These are phyloP conservation scores for Scheffersomyces amazonensis DNA, from an alignment of 805 yeast genomes.

Conservation along the genomic window DNA sequence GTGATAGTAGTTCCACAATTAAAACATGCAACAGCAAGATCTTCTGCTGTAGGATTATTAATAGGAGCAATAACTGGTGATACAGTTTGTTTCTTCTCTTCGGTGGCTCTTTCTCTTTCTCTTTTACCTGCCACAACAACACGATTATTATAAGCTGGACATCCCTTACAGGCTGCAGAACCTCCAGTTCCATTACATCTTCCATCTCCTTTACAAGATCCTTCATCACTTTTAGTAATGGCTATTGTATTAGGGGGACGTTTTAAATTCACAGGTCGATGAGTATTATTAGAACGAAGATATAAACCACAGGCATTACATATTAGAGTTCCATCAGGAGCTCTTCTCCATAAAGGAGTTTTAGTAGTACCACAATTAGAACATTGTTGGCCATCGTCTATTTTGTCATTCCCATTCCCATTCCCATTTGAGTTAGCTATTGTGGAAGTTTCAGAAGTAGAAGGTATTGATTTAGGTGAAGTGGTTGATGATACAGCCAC, in stretches of 20 bases:
- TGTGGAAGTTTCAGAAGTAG: no score
- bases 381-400: conserved; percentile 43
- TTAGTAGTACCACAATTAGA: conserved; percentile 55
- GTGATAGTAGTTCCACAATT: conserved; percentile 85
- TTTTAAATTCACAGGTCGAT: conserved; percentile 65
- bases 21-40: conserved; percentile 69
- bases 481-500: neutral
- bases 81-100: neutral
- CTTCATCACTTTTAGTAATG: conserved; percentile 40
- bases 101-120: conserved; percentile 5
- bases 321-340: conserved; percentile 53
- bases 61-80: neutral
- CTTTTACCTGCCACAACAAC: conserved; percentile 33
- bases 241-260: conserved; percentile 52
- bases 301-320: conserved; percentile 64
- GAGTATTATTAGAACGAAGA: conserved; percentile 55
- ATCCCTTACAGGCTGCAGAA: conserved; percentile 70
- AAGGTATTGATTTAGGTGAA: neutral
- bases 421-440: neutral
- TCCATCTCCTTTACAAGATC: conserved; percentile 73
- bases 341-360: conserved; percentile 59
- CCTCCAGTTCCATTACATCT: conserved; percentile 90
- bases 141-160: conserved; percentile 81
- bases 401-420: neutral
- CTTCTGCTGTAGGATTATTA: neutral